These are phyloP conservation scores for Sporothrix schenckii DNA, from an alignment of 2,329 filamentous ascomycete genomes.

Conservation along the genomic window DNA sequence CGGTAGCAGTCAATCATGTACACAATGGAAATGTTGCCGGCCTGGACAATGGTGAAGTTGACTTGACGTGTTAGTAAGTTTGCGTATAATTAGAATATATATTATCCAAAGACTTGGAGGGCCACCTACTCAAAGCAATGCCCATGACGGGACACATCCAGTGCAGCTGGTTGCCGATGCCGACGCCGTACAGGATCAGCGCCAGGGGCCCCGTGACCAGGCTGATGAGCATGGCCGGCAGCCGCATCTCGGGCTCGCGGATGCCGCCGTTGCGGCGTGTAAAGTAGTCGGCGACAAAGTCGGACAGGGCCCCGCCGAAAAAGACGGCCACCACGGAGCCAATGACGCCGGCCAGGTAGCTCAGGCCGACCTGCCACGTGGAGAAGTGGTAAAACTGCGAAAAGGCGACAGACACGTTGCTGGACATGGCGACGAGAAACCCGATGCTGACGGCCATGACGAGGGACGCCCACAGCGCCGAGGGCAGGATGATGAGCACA, in stretches of 20 bases:
- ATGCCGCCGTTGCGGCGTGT: conserved; percentile 59
- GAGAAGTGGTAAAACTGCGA: no score
- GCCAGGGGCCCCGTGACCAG: conserved; percentile 54
- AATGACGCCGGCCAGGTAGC: conserved; percentile 54
- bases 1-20: conserved; percentile 62
- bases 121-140: conserved; percentile 54
- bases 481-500: neutral
- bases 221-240: conserved; percentile 57
- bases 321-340: conserved; percentile 55
- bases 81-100: no score
- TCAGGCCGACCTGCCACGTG: conserved; percentile 54
- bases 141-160: conserved; percentile 62
- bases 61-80: conserved; percentile 43
- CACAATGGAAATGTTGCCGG: conserved; percentile 58
- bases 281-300: conserved; percentile 53
- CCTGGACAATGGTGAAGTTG: conserved; percentile 60
- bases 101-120: neutral
- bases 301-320: conserved; percentile 53
- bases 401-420: neutral
- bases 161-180: conserved; percentile 51
- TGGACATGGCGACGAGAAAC: neutral
- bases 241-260: conserved; percentile 59
- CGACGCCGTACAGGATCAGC: conserved; percentile 52
- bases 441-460: neutral
- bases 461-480: neutral